Conservation (phyloP, 495 filamentous ascomycete species). For the Trichoderma erinaceum region DNA sequence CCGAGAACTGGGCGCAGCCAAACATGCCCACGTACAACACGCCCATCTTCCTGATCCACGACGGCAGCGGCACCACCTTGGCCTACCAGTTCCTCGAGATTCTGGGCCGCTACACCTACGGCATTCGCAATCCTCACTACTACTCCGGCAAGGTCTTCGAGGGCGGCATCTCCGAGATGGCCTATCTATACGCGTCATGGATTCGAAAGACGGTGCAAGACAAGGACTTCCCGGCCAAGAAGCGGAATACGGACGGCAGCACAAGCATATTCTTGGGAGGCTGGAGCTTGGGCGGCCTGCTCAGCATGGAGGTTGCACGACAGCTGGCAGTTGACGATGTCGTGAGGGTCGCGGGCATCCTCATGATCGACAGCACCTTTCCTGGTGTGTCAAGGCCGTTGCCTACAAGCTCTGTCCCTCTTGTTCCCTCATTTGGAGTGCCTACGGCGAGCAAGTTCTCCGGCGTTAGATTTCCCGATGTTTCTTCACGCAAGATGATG, state of each 20-base stretch:
- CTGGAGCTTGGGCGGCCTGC: constrained; percentile 41
- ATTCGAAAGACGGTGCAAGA: constrained; percentile 13
- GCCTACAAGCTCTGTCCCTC: constrained; percentile 15
- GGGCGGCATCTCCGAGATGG: constrained; percentile 31
- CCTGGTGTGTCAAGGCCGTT: constrained; percentile 18
- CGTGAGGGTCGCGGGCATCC: constrained; percentile 32
- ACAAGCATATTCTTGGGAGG: constrained; percentile 34
- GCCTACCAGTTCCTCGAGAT: constrained; percentile 29
- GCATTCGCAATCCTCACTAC: constrained; percentile 32
- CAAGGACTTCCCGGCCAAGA: not conserved
- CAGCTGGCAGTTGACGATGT: constrained; percentile 25
- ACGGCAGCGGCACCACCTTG: constrained; percentile 35
- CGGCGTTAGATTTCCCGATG: not conserved
- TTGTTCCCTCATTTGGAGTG: not conserved
- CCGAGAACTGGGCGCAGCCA: constrained; percentile 11
- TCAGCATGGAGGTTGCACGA: constrained; percentile 36
- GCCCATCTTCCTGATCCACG: constrained; percentile 33
- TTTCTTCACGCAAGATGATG: not conserved
- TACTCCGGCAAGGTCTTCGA: constrained; percentile 29
- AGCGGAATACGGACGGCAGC: not conserved
- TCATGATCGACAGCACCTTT: constrained; percentile 42
- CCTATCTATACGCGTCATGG: constrained; percentile 24
- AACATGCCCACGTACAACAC: constrained; percentile 1
- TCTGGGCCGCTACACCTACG: constrained; percentile 30
- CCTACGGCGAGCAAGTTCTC: not conserved